A percentile compares a stretch with the other conserved stretches of the same genome.
Evolutionary conservation across 495 filamentous ascomycete species (phyloP).

Genomic region (Hypomontagnella submonticulosa): DNA sequence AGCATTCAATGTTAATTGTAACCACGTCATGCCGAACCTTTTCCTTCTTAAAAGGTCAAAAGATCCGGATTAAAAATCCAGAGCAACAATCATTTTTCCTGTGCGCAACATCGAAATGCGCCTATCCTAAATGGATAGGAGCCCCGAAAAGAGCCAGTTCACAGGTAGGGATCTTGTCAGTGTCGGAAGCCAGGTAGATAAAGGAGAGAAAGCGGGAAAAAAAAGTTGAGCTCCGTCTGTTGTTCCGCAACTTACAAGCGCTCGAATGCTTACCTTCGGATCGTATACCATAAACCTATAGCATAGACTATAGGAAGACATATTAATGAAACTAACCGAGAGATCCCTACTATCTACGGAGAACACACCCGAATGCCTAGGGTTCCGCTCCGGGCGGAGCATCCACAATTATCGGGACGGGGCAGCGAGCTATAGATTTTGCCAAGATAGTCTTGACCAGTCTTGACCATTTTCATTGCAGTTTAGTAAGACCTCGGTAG

Average conservation of each 20-base stretch:
- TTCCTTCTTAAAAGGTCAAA: conserved; percentile 29
- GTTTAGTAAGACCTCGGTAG: conserved; percentile 34
- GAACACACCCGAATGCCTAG: conserved; percentile 32
- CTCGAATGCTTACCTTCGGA: not conserved
- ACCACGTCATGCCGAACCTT: conserved; percentile 34
- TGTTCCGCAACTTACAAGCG: conserved; percentile 27
- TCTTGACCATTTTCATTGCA: conserved; percentile 12
- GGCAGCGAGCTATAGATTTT: conserved; percentile 22
- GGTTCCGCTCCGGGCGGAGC: conserved; percentile 42
- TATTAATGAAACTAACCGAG: conserved; percentile 9
- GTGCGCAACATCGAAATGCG: conserved; percentile 20
- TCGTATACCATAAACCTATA: not conserved
- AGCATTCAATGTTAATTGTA: conserved; percentile 23
- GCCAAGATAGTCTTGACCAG: conserved; percentile 16
- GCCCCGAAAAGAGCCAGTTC: conserved; percentile 21
- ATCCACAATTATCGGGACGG: conserved; percentile 37
- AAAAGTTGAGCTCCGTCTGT: conserved; percentile 7
- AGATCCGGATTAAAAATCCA: conserved; percentile 23
- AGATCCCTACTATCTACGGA: conserved; percentile 35
- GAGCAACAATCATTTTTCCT: conserved; percentile 19
- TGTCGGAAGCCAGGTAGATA: not conserved
- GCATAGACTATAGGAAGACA: conserved; percentile 7
- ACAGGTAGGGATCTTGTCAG: not conserved
- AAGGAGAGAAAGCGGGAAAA: not conserved
- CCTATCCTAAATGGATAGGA: conserved; percentile 30